Conservation (phyloP, 768 basidiomycete species). For the Tylopilus felleus region DNA sequence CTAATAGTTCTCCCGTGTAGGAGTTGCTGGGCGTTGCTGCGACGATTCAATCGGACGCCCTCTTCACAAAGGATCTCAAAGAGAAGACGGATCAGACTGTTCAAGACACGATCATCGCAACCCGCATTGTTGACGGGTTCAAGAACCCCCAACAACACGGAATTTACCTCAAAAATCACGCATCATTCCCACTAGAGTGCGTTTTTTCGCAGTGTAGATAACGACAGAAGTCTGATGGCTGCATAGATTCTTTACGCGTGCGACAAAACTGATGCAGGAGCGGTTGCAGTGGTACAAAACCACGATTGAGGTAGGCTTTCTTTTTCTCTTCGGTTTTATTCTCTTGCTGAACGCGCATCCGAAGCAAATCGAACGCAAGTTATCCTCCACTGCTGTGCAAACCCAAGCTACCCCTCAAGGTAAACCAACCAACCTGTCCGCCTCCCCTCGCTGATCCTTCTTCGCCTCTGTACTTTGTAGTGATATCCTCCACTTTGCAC, state of each 20-base stretch:
- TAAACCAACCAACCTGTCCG: constrained; percentile 25
- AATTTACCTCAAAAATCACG: constrained; percentile 70
- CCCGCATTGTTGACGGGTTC: constrained; percentile 75
- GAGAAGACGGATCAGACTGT: constrained; percentile 73
- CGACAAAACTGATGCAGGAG: constrained; percentile 69
- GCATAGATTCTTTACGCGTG: constrained; percentile 65
- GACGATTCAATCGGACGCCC: constrained; percentile 62
- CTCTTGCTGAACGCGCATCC: neutral
- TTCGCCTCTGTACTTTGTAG: constrained; percentile 33
- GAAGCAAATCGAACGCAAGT: constrained; percentile 69
- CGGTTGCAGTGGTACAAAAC: constrained; percentile 74
- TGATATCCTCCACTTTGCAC: constrained; percentile 71
- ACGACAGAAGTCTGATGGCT: neutral
- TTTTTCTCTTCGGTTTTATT: neutral
- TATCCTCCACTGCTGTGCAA: constrained; percentile 63
- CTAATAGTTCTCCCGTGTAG: constrained; percentile 34
- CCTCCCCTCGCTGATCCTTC: neutral
- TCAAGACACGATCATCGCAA: constrained; percentile 76
- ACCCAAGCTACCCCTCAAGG: constrained; percentile 74
- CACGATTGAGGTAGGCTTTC: constrained; percentile 63
- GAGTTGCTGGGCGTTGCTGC: constrained; percentile 62
- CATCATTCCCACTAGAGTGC: constrained; percentile 79
- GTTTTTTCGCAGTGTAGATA: constrained; percentile 21
- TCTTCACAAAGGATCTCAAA: constrained; percentile 67
- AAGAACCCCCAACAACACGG: constrained; percentile 70